Percentiles rank a stretch among this genome's conserved stretches.
Conservation (phyloP, 2,329 filamentous ascomycete species). For the Penicillium sp. region DNA sequence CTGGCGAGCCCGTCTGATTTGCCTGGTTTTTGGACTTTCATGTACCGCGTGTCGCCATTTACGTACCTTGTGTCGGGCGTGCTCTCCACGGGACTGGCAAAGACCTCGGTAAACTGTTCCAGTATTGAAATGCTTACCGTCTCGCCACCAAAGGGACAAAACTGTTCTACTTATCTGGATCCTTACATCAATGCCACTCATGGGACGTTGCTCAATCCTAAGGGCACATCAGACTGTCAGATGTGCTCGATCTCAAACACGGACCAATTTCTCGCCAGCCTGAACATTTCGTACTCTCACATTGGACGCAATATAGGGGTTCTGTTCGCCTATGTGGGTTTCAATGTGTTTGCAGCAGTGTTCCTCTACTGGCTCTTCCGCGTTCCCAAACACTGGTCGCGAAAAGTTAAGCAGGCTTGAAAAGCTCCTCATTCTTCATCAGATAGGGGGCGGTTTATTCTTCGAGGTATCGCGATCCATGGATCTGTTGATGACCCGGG, state of each 20-base stretch:
- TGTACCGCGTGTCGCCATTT: conserved; percentile 68
- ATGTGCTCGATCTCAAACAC: conserved; percentile 44
- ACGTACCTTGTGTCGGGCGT: conserved; percentile 57
- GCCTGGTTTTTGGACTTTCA: conserved; percentile 74
- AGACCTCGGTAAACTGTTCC: conserved; percentile 33
- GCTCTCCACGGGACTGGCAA: conserved; percentile 35
- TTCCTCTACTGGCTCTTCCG: conserved; percentile 55
- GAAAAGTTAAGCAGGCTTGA: conserved; percentile 42
- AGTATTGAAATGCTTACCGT: conserved; percentile 36
- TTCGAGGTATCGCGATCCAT: no score
- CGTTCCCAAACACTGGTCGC: conserved; percentile 50
- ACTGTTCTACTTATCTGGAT: conserved; percentile 62
- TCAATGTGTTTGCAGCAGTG: conserved; percentile 52
- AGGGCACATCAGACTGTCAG: conserved; percentile 58
- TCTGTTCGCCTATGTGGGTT: conserved; percentile 53
- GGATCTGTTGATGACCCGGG: no score
- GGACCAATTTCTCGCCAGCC: conserved; percentile 52
- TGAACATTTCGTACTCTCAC: conserved; percentile 46
- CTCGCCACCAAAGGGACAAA: conserved; percentile 58
- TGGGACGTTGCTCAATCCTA: conserved; percentile 63
- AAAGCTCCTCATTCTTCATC: neutral
- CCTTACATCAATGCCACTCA: conserved; percentile 52
- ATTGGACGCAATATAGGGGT: conserved; percentile 58
- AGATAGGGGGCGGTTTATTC: neutral
- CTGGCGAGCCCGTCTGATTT: conserved; percentile 58